Base-by-base conservation (phyloP, 228 moss, liverwort and hornwort genomes). In the Sphagnum fallax region DNA sequence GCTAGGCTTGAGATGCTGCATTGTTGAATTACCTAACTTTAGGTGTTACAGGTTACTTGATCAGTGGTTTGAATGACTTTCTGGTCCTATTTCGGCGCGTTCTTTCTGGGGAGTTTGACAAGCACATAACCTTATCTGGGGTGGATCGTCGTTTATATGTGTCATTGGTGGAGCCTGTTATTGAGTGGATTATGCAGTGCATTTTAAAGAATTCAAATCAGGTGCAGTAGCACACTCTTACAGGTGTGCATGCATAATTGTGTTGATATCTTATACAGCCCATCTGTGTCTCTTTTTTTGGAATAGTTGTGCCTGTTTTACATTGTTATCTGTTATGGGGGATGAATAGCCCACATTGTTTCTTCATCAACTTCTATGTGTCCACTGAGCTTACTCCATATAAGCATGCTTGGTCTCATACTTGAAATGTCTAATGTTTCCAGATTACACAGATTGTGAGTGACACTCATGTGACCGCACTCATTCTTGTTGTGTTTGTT, bases 131-230 rank as follows among this genome's bases (percentile, higher is more conserved):
- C 32, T 76, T 71, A 66, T 84, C 87, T 69, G 94, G 94, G 71
- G 83, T 87, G 59, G 84, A 89, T 69, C 90, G 81, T 65, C 89
- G 84, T 59, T 90, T 94, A 49, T 92, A 90, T 66, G 76, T 92
- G 53, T 80, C 85, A 78, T 73, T 98, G 63, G 81, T 89, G 67
- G 98, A 98, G 77, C 98, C 98, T 61, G 87, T 90, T 58, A 81
- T 98, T 70, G 98, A 98, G 72, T 98, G 98, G 98, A 90, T 86
- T 12, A 84, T 98, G 72, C 87, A 82, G 60, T 98, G 84, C 71
- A 80, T 94, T 14, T 92, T 98, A 63, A 86, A 92, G 75, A 76
- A 83, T 78, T 83, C 94, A 53, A 90, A 84, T 79, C 82, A 94
- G 98, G 98, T 98, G 71, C 65, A 52, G 10, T 48, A 64, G 52